Base-by-base conservation (phyloP, 2,329 filamentous ascomycete genomes). In the Talaromyces marneffei region DNA sequence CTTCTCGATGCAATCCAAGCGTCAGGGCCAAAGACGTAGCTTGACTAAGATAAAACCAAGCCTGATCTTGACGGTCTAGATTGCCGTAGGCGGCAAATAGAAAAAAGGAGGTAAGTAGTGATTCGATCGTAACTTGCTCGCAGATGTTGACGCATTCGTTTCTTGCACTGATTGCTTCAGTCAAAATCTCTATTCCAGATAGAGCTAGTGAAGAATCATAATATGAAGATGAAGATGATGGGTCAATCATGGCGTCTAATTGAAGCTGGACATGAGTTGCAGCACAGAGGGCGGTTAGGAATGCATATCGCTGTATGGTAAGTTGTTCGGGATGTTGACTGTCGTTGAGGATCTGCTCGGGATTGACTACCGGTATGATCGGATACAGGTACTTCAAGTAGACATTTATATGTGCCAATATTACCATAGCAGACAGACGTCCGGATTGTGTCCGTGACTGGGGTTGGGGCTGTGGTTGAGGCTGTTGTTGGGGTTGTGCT, bases 11-110 rank as follows among this genome's bases (percentile, higher is more conserved):
- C 50, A 80, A 69, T 0, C 72, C 72, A 31, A 80, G 67, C 0
- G 74, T 74, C 57, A 78, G 76, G 5, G 73, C 74, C 73, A 93
- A 79, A 5, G 89, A 92, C 1, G 86, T 87, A 5, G 88, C 88
- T 74, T 94, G 90, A 27, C 89, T 85, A 9, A 93, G 78, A 71
- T 91, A 86, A 70, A 87, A 92, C 89, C 90, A 93, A 1, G 89
- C 89, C 72, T 87, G 86, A 64, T 89, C 86, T 71, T 92, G 88
- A 71, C 87, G 80, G 64, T 91, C 88, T 52, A 90, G 77, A 39
- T 85, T 87, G 63, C 88, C 87, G 71, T 88, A 85, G 62, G 87
- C 87, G 39, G 84, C 87, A 67, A 90, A 92, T 27, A 93, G 72
- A 72, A 93, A 92, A 74, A 90, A 91, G 59, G 87, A 91, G n/a